Evolutionary conservation across 306 rosid genomes (phyloP).

Genomic region (Betula pendula): DNA sequence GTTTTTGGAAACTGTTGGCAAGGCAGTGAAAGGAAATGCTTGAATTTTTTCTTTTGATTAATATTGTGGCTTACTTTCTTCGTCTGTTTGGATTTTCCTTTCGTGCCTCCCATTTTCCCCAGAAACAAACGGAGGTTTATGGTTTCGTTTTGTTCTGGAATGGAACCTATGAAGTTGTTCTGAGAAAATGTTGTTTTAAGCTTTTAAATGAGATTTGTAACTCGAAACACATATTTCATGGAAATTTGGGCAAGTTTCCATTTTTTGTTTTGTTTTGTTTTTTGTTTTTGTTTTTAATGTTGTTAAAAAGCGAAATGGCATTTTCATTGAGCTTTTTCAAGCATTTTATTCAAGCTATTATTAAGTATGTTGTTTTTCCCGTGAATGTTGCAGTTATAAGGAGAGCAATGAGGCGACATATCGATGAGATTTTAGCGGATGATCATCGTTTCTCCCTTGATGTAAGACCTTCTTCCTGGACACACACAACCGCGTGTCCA

Average conservation of each 20-base stretch:
- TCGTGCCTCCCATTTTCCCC: neutral
- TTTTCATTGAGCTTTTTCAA: neutral
- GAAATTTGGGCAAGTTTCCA: neutral
- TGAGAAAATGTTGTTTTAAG: neutral
- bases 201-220: neutral
- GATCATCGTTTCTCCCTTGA: conserved; percentile 84
- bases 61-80: neutral
- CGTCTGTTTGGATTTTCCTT: neutral
- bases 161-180: neutral
- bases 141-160: neutral
- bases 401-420: conserved; percentile 56
- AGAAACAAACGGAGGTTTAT: neutral
- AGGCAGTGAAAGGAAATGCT: neutral
- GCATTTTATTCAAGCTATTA: neutral
- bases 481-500: neutral
- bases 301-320: neutral
- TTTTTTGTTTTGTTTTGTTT: neutral
- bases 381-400: conserved; percentile 58
- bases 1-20: neutral
- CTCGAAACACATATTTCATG: neutral
- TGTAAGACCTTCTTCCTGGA: conserved; percentile 41
- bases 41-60: neutral
- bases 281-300: neutral
- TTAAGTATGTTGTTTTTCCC: neutral
- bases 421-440: conserved; percentile 61